These are phyloP conservation scores for Agastache rugosa DNA, from an alignment of 257 asterid species.

Conservation along the genomic window DNA sequence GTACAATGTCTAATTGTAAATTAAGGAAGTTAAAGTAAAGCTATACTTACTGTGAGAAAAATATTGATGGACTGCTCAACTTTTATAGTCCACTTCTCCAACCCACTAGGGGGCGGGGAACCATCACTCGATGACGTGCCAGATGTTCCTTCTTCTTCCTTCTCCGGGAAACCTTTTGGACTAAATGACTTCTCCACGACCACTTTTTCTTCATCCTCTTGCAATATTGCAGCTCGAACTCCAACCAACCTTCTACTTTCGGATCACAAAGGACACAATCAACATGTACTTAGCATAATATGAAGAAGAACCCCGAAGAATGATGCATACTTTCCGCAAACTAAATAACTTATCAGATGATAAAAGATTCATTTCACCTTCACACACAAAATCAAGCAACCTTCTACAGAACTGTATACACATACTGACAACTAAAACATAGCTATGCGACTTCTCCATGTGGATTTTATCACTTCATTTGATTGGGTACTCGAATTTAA, in stretches of 20 bases:
- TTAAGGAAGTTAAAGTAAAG: slow-evolving; percentile 6
- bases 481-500: slow-evolving; percentile 7
- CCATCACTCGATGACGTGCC: slow-evolving; percentile 45
- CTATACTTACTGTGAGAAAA: slow-evolving; percentile 68
- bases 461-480: background rate
- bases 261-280: slow-evolving; percentile 30
- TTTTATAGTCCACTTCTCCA: slow-evolving; percentile 71
- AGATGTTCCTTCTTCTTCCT: slow-evolving; percentile 50
- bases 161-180: slow-evolving; percentile 61
- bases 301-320: slow-evolving; percentile 6
- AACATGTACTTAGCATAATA: slow-evolving; percentile 10
- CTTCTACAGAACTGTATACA: background rate
- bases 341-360: background rate
- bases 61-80: slow-evolving; percentile 89
- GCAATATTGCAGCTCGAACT: slow-evolving; percentile 68
- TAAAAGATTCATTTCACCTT: slow-evolving; percentile 26
- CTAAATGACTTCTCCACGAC: slow-evolving; percentile 72
- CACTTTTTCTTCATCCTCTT: slow-evolving; percentile 79
- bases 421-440: slow-evolving; percentile 1
- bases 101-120: slow-evolving; percentile 54
- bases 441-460: slow-evolving; percentile 4
- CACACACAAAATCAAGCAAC: slow-evolving; percentile 18
- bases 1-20: background rate
- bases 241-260: slow-evolving; percentile 46
- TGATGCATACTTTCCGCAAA: background rate